Evolutionary conservation across 140 eudicot genomes (phyloP).

Genomic region (Senecio squalidus): DNA sequence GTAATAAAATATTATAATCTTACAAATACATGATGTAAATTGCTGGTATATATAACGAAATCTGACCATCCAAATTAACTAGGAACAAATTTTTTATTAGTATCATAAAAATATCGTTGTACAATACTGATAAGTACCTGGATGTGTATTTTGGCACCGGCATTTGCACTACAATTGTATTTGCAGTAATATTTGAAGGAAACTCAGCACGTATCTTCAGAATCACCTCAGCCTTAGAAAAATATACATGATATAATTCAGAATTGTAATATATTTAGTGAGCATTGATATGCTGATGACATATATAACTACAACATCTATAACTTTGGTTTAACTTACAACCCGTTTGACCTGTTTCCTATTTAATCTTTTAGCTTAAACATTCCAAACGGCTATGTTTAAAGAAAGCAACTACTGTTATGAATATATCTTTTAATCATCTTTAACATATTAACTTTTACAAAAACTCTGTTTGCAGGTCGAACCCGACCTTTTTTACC

Average conservation of each 20-base stretch:
- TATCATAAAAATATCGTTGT: not conserved
- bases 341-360: too few species aligned
- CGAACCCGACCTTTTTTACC: not conserved
- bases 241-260: not conserved
- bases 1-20: not conserved
- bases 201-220: constrained; percentile 90
- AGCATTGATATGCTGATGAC: not conserved
- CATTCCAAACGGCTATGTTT: too few species aligned
- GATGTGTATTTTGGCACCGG: constrained; percentile 79
- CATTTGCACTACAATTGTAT: constrained; percentile 80
- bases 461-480: too few species aligned
- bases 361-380: too few species aligned
- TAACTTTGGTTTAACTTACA: too few species aligned
- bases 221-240: constrained; percentile 78
- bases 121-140: constrained; percentile 39
- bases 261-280: not conserved
- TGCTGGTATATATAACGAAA: not conserved
- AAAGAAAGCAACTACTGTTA: too few species aligned
- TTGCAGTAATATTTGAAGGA: constrained; percentile 72
- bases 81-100: not conserved
- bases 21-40: constrained; percentile 6
- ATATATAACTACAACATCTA: constrained; percentile 6
- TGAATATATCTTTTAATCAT: too few species aligned
- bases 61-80: not conserved
- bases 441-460: not conserved